Evolutionary conservation across 352 stramenopile genomes (phyloP).

Genomic region (Globisporangium cystogenes): DNA sequence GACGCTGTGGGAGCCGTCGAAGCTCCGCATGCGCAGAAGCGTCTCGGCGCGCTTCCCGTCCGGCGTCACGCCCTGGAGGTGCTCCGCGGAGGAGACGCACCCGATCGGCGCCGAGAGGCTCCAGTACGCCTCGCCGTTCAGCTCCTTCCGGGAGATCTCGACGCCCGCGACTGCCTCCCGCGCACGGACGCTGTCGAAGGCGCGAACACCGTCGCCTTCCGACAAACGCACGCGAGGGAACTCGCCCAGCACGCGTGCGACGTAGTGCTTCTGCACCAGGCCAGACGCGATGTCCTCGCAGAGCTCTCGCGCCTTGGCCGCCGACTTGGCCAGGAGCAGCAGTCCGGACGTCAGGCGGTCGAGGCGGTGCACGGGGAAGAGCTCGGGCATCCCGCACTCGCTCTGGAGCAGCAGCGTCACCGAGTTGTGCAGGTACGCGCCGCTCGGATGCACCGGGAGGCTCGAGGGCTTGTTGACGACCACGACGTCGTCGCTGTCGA

Average conservation of each 20-base stretch:
- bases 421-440: conserved; percentile 89
- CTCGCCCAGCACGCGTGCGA: conserved; percentile 34
- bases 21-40: conserved; percentile 21
- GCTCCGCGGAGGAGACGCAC: conserved; percentile 11
- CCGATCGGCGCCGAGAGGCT: conserved; percentile 34
- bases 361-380: conserved; percentile 89
- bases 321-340: conserved; percentile 45
- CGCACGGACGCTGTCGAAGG: background rate
- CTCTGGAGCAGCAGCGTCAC: conserved; percentile 51
- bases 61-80: conserved; percentile 15
- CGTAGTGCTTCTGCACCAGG: conserved; percentile 46
- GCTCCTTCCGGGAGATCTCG: conserved; percentile 2
- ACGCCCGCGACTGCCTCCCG: background rate
- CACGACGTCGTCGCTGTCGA: conserved; percentile 44
- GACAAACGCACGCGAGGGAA: conserved; percentile 20
- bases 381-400: conserved; percentile 21
- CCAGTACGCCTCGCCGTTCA: conserved; percentile 22
- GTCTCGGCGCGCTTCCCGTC: conserved; percentile 33
- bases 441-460: conserved; percentile 90
- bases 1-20: conserved; percentile 44
- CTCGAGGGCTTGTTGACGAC: conserved; percentile 83
- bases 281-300: conserved; percentile 30
- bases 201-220: background rate
- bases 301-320: conserved; percentile 32
- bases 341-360: conserved; percentile 91